Conservation (phyloP, 2,329 filamentous ascomycete genomes). For the Cordyceps tenuipes region DNA sequence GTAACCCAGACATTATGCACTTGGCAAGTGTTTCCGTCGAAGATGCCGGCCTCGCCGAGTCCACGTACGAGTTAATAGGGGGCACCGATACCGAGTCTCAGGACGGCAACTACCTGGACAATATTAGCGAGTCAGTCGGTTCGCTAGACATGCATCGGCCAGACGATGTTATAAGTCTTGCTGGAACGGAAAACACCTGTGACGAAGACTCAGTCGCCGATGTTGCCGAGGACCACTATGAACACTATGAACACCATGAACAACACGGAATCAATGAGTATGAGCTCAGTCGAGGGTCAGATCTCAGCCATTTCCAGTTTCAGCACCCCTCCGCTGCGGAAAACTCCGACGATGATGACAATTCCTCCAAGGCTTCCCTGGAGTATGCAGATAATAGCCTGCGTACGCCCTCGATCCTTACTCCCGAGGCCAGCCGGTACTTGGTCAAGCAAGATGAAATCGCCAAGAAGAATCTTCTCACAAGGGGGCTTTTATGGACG, state of each 20-base stretch:
- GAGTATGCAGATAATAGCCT: slow-evolving; percentile 43
- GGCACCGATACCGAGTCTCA: slow-evolving; percentile 46
- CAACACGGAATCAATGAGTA: slow-evolving; percentile 13
- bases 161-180: slow-evolving; percentile 44
- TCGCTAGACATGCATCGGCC: slow-evolving; percentile 40
- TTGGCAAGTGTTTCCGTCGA: slow-evolving; percentile 34
- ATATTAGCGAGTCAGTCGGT: slow-evolving; percentile 40
- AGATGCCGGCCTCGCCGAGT: slow-evolving; percentile 45
- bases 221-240: slow-evolving; percentile 22
- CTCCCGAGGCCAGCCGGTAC: slow-evolving; percentile 24
- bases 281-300: background rate
- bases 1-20: slow-evolving; percentile 49
- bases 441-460: background rate
- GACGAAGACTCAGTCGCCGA: slow-evolving; percentile 34
- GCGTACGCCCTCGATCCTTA: slow-evolving; percentile 33
- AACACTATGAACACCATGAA: slow-evolving; percentile 17
- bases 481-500: background rate
- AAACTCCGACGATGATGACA: slow-evolving; percentile 10
- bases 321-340: background rate
- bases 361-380: slow-evolving; percentile 32
- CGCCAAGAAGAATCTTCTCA: background rate
- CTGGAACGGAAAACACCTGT: slow-evolving; percentile 39
- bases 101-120: slow-evolving; percentile 39
- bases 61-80: slow-evolving; percentile 49
- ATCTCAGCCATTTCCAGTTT: slow-evolving; percentile 1